Conservation (phyloP, 192 early-diverging fungal genomes). For the Coemansia sp. region DNA sequence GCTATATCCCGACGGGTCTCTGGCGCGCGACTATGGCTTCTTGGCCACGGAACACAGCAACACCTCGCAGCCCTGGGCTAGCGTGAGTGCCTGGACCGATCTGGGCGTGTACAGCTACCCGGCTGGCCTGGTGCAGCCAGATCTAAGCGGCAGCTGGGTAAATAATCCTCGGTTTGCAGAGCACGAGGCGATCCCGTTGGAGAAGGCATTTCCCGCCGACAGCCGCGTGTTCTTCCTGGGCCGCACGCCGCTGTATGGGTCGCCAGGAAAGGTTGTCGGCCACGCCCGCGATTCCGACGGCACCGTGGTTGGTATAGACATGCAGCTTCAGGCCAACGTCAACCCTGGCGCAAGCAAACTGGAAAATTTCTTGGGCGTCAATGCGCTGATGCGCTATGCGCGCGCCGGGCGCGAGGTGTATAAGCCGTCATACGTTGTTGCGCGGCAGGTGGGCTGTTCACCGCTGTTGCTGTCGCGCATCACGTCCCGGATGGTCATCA, state of each 20-base stretch:
- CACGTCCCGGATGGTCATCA: slow-evolving; percentile 65
- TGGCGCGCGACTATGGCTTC: slow-evolving; percentile 45
- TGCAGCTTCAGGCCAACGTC: slow-evolving; percentile 28
- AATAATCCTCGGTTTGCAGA: slow-evolving; percentile 70
- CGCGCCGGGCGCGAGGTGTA: slow-evolving; percentile 44
- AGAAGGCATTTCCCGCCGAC: slow-evolving; percentile 66
- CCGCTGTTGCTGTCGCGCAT: slow-evolving; percentile 74
- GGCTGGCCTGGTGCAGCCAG: slow-evolving; percentile 48
- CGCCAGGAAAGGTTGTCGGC: slow-evolving; percentile 61
- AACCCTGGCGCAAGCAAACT: slow-evolving; percentile 11
- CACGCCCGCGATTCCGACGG: slow-evolving; percentile 39
- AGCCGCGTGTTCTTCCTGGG: slow-evolving; percentile 82
- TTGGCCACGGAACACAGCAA: neutral
- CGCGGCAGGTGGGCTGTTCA: slow-evolving; percentile 61
- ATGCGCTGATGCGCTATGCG: slow-evolving; percentile 14
- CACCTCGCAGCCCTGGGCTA: slow-evolving; percentile 22
- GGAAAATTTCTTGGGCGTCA: slow-evolving; percentile 38
- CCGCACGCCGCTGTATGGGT: slow-evolving; percentile 63
- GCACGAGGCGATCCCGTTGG: slow-evolving; percentile 60
- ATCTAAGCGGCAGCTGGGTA: slow-evolving; percentile 38
- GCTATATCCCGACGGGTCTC: slow-evolving; percentile 37
- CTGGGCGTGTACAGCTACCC: slow-evolving; percentile 27
- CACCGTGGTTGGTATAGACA: slow-evolving; percentile 15
- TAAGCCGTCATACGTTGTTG: slow-evolving; percentile 62
- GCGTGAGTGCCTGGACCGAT: slow-evolving; percentile 10